Evolutionary conservation across 192 early-diverging fungal species (phyloP).

Genomic region (Dimargaris cristalligena): DNA sequence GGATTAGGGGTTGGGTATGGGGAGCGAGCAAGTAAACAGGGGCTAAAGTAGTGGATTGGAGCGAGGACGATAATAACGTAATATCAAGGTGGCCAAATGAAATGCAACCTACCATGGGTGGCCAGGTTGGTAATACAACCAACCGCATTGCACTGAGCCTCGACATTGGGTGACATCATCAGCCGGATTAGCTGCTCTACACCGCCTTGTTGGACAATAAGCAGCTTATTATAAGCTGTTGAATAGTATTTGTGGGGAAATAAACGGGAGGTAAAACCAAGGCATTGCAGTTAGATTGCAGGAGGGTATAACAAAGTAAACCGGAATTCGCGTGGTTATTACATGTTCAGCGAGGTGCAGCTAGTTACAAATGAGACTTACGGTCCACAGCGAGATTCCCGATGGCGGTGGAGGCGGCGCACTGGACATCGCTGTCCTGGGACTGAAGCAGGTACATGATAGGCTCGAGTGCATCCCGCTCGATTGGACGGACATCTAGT

Average conservation of each 20-base stretch:
- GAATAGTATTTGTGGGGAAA: no score
- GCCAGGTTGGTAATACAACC: constrained; percentile 89
- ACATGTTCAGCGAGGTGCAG: no score
- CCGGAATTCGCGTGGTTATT: no score
- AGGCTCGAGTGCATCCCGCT: constrained; percentile 59
- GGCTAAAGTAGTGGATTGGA: no score
- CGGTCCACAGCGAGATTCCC: constrained; percentile 77
- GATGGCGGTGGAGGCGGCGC: constrained; percentile 68
- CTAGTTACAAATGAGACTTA: no score
- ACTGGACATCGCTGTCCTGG: constrained; percentile 67
- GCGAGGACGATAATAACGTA: no score
- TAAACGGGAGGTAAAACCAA: no score
- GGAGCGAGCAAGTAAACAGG: no score
- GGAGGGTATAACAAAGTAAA: no score
- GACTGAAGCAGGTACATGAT: constrained; percentile 68
- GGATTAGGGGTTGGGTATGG: no score
- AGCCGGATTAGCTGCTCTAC: constrained; percentile 71
- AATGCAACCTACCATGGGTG: constrained; percentile 24
- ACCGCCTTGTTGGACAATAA: constrained; percentile 70
- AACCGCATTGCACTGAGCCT: constrained; percentile 87
- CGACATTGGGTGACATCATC: constrained; percentile 70
- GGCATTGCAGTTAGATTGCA: no score
- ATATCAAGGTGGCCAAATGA: no score
- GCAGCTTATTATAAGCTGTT: constrained; percentile 50
- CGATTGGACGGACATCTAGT: constrained; percentile 56